These are phyloP conservation scores for Rusavskia elegans DNA, from an alignment of 495 filamentous ascomycete species.

Conservation along the genomic window DNA sequence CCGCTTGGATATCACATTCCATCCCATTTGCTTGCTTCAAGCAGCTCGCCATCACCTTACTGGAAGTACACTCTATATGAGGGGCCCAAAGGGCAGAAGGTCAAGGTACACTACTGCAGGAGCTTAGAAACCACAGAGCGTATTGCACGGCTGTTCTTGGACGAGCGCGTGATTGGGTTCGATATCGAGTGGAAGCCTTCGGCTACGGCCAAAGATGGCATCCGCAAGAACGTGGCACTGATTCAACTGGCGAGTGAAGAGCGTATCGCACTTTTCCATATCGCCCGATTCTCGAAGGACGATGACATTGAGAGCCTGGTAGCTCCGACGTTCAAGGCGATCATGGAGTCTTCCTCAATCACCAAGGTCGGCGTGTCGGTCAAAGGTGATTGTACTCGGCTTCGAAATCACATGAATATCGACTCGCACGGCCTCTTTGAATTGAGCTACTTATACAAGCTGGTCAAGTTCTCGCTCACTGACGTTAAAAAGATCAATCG, in stretches of 20 bases:
- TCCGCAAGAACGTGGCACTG: constrained; percentile 52
- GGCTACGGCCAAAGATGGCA: constrained; percentile 24
- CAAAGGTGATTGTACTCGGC: constrained; percentile 54
- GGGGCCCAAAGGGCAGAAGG: constrained; percentile 26
- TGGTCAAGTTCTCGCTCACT: constrained; percentile 45
- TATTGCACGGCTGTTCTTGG: constrained; percentile 48
- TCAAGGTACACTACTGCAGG: constrained; percentile 63
- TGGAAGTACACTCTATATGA: constrained; percentile 58
- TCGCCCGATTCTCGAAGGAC: constrained; percentile 41
- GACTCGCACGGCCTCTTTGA: constrained; percentile 54
- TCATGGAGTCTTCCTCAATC: constrained; percentile 55
- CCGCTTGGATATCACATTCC: constrained; percentile 14
- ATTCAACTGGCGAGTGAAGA: constrained; percentile 68
- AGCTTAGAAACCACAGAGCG: constrained; percentile 47
- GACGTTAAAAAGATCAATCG: constrained; percentile 44
- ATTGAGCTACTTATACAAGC: constrained; percentile 61
- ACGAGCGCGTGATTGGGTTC: constrained; percentile 59
- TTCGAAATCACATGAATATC: constrained; percentile 49
- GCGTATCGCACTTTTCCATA: constrained; percentile 69
- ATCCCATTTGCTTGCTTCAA: constrained; percentile 2
- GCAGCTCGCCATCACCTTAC: constrained; percentile 5
- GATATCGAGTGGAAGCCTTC: constrained; percentile 70
- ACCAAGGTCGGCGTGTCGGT: constrained; percentile 67
- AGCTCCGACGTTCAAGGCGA: constrained; percentile 45
- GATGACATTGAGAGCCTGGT: constrained; percentile 38